phyloP scores from a whole-genome alignment of 1,284 basidiomycete genomes.

The Neonothopanus nambi region DNA sequence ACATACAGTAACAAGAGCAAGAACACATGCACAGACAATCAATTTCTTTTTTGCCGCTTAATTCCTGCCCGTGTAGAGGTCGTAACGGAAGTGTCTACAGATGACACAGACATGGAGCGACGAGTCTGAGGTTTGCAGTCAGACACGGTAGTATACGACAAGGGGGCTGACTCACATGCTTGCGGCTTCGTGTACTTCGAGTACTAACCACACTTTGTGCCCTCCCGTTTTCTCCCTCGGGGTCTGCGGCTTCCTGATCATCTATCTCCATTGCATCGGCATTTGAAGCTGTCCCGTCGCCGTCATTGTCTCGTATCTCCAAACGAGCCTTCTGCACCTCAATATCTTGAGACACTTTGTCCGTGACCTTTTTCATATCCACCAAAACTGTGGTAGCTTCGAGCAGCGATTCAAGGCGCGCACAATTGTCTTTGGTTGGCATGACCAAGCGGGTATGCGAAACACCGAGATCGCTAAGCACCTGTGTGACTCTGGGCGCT shows the following conservation, averaged over 20 bases:
- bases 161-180: constrained; percentile 45
- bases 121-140: constrained; percentile 39
- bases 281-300: constrained; percentile 26
- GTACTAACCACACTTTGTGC: constrained; percentile 68
- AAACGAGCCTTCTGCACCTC: constrained; percentile 67
- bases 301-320: constrained; percentile 52
- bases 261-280: constrained; percentile 32
- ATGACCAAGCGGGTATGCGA: constrained; percentile 80
- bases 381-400: constrained; percentile 72
- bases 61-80: constrained; percentile 46
- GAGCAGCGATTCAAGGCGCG: constrained; percentile 71
- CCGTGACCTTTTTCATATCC: constrained; percentile 87
- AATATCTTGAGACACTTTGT: constrained; percentile 84
- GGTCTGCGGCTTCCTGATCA: constrained; percentile 40
- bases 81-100: constrained; percentile 63
- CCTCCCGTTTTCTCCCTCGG: constrained; percentile 51
- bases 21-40: constrained; percentile 11
- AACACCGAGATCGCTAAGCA: constrained; percentile 76
- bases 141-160: neutral
- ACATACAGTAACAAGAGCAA: neutral
- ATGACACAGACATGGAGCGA: constrained; percentile 64
- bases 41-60: constrained; percentile 61
- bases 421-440: constrained; percentile 83
- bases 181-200: constrained; percentile 57
- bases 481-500: constrained; percentile 72